These are phyloP conservation scores for Cyclotella atomus DNA, from an alignment of 108 stramenopile genomes.

Conservation along the genomic window DNA sequence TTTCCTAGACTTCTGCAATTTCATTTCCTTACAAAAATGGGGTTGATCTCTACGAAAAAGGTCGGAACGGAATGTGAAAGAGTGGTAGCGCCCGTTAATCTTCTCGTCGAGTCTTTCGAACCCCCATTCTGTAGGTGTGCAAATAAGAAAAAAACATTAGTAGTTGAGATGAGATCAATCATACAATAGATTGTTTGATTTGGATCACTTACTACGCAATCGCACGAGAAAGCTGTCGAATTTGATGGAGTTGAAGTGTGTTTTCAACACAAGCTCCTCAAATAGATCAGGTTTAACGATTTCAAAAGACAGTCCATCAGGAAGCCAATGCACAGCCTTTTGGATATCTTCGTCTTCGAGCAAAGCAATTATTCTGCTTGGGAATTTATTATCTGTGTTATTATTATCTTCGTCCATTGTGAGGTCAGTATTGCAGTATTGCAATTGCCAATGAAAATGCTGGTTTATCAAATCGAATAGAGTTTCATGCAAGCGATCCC, in stretches of 20 bases:
- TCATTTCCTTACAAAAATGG: not conserved
- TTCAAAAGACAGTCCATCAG: not conserved
- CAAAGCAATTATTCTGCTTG: not conserved
- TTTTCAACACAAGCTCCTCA: not conserved
- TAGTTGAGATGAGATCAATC: not conserved
- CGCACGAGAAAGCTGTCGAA: conserved; percentile 5
- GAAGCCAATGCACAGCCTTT: conserved; percentile 18
- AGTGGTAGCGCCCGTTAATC: not conserved
- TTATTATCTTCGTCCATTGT: too few relatives aligned
- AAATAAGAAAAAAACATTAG: not conserved
- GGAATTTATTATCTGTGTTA: too few relatives aligned
- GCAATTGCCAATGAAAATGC: not conserved
- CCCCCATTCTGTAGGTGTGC: not conserved
- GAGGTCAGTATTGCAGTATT: too few relatives aligned
- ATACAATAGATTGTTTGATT: not conserved
- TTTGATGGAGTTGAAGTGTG: conserved; percentile 7
- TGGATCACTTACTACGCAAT: not conserved
- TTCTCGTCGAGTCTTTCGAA: conserved; percentile 2
- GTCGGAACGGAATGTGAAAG: not conserved
- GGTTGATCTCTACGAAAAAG: conserved; percentile 6
- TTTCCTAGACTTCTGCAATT: not conserved
- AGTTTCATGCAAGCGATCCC: not conserved
- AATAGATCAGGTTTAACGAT: not conserved
- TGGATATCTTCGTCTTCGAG: conserved; percentile 2
- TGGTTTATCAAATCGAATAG: not conserved